A percentile compares a stretch with the other conserved stretches of the same genome.
phyloP scores from a whole-genome alignment of 169 alveolate species.

The Plasmodium adleri region DNA sequence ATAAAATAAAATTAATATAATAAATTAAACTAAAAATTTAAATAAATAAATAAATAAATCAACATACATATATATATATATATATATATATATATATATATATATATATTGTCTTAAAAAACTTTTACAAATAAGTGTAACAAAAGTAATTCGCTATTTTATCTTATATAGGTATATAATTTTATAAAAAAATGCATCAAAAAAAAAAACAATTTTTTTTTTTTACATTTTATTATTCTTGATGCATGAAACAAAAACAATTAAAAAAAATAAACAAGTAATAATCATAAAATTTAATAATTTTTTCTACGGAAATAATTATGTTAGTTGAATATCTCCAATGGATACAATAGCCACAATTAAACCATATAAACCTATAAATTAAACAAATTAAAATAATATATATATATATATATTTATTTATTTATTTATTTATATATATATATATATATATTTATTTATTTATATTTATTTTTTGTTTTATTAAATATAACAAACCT shows the following conservation, averaged over 20 bases:
- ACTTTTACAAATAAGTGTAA: neutral
- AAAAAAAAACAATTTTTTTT: too few relatives aligned
- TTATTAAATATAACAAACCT: constrained; percentile 85
- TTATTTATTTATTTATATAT: neutral
- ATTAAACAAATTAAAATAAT: constrained; percentile 19
- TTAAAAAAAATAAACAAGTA: constrained; percentile 13
- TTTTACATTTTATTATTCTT: constrained; percentile 4
- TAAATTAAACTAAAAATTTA: neutral
- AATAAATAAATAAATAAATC: constrained; percentile 7
- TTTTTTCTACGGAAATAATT: constrained; percentile 3
- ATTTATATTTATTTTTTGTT: neutral
- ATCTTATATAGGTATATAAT: neutral
- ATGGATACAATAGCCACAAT: constrained; percentile 73
- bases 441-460: neutral
- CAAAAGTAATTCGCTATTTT: neutral
- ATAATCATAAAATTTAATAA: neutral
- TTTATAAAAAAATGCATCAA: constrained; percentile 5
- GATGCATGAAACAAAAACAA: constrained; percentile 65
- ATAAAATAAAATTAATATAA: too few relatives aligned
- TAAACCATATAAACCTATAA: constrained; percentile 66
- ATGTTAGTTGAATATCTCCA: constrained; percentile 67
- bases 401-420: constrained; percentile 1
- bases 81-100: neutral
- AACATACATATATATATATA: neutral
- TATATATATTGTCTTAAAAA: constrained; percentile 1